These are phyloP conservation scores for Amaranthus hypochondriacus DNA, from an alignment of 148 eudicot species.

Conservation along the genomic window DNA sequence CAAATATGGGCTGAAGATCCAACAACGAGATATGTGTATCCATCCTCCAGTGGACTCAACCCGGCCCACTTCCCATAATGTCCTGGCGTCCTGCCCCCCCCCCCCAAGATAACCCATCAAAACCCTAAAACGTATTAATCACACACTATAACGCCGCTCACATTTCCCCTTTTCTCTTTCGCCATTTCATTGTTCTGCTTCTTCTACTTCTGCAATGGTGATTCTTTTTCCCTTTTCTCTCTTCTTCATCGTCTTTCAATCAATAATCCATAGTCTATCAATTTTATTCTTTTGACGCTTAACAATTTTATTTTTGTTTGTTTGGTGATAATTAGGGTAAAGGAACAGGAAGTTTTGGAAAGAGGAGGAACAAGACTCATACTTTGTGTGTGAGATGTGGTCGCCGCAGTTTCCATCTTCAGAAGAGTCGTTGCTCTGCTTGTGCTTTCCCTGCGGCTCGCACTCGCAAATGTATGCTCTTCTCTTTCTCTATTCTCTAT, in stretches of 20 bases:
- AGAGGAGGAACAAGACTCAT: conserved; percentile 95
- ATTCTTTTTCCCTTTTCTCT: background rate
- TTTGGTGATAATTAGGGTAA: conserved; percentile 31
- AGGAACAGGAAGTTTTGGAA: conserved; percentile 87
- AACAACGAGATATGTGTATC: too few species aligned
- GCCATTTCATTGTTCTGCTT: background rate
- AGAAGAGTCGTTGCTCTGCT: conserved; percentile 85
- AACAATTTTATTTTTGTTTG: background rate
- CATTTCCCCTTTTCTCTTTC: background rate
- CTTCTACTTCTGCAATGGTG: conserved; percentile 13
- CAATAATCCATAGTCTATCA: background rate
- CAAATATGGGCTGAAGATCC: too few species aligned
- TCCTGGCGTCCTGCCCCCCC: too few species aligned
- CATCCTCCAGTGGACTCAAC: too few species aligned
- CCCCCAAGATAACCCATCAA: background rate
- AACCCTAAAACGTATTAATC: conserved; percentile 17
- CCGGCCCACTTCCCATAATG: too few species aligned
- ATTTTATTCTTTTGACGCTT: background rate
- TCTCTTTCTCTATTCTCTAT: background rate
- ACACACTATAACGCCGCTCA: conserved; percentile 9
- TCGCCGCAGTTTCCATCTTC: conserved; percentile 85
- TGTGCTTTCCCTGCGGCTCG: conserved; percentile 89
- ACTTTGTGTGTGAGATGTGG: conserved; percentile 85
- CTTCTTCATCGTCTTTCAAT: background rate
- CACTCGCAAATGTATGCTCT: conserved; percentile 52